Conservation (phyloP, 2,329 filamentous ascomycete species). For the Macroventuria anomochaeta region DNA sequence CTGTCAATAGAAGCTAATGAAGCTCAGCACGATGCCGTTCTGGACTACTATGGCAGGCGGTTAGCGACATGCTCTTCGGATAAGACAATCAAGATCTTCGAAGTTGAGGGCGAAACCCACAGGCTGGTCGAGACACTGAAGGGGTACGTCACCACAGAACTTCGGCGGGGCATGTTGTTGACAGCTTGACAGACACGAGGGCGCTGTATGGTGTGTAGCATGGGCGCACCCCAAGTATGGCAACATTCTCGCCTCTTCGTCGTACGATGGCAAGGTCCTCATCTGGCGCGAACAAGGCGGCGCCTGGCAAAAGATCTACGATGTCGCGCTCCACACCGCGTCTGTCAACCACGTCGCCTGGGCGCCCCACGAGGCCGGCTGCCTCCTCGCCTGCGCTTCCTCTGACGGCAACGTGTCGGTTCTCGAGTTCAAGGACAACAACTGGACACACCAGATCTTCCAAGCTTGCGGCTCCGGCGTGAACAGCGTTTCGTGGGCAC, state of each 20-base stretch:
- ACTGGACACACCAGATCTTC: slow-evolving; percentile 88
- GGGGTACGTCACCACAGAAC: slow-evolving; percentile 66
- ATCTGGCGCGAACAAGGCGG: slow-evolving; percentile 88
- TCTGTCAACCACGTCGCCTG: slow-evolving; percentile 96
- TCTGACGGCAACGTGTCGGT: slow-evolving; percentile 93
- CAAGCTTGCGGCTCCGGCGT: slow-evolving; percentile 91
- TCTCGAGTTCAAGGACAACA: slow-evolving; percentile 95
- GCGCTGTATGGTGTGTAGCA: slow-evolving; percentile 95
- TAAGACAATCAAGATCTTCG: slow-evolving; percentile 99
- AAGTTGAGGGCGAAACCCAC: slow-evolving; percentile 92
- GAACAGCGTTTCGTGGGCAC: slow-evolving; percentile 96
- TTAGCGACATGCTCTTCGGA: slow-evolving; percentile 97
- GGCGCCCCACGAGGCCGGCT: slow-evolving; percentile 96
- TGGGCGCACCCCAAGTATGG: slow-evolving; percentile 98
- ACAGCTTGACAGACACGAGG: slow-evolving; percentile 76
- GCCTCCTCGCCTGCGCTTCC: slow-evolving; percentile 90
- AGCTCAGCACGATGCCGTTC: slow-evolving; percentile 88
- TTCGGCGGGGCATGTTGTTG: slow-evolving; percentile 16
- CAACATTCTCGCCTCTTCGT: slow-evolving; percentile 93
- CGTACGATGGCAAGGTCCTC: slow-evolving; percentile 97
- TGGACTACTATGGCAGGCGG: slow-evolving; percentile 97
- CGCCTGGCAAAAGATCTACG: slow-evolving; percentile 78
- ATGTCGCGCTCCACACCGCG: slow-evolving; percentile 91
- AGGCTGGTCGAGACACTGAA: slow-evolving; percentile 90
- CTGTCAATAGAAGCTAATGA: slow-evolving; percentile 44